Evolutionary conservation across 2,329 filamentous ascomycete genomes (phyloP).

Genomic region (Exutisphaerella laricina): DNA sequence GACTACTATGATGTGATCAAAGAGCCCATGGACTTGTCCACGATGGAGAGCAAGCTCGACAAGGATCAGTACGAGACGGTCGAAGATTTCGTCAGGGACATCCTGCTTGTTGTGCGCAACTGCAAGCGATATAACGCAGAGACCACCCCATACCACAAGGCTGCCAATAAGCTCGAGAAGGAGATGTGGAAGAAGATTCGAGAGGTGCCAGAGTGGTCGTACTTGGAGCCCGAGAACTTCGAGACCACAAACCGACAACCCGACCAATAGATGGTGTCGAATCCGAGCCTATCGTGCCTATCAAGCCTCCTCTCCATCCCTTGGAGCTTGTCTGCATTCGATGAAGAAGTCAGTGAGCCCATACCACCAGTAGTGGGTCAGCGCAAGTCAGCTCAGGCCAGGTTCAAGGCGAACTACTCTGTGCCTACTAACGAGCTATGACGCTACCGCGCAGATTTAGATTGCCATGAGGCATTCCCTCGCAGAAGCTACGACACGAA

Average conservation of each 20-base stretch:
- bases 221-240: conserved; percentile 35
- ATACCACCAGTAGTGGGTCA: too few relatives aligned
- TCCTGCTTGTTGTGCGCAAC: conserved; percentile 86
- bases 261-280: conserved; percentile 9
- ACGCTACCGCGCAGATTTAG: too few relatives aligned
- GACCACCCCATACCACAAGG: conserved; percentile 90
- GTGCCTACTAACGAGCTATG: too few relatives aligned
- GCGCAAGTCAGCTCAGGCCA: too few relatives aligned
- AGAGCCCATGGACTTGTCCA: conserved; percentile 92
- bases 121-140: conserved; percentile 96
- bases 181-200: conserved; percentile 94
- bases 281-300: too few relatives aligned
- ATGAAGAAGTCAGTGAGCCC: too few relatives aligned
- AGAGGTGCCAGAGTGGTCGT: conserved; percentile 80
- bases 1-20: conserved; percentile 99
- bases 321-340: too few relatives aligned
- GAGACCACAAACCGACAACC: conserved; percentile 29
- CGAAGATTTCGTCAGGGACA: conserved; percentile 87
- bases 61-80: conserved; percentile 86
- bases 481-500: too few relatives aligned
- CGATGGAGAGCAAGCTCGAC: conserved; percentile 94
- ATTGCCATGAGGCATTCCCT: too few relatives aligned
- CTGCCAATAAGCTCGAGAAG: conserved; percentile 85
- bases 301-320: too few relatives aligned
- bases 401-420: too few relatives aligned